Evolutionary conservation across 805 yeast species (phyloP).

Genomic region (Wickerhamomyces bovis): DNA sequence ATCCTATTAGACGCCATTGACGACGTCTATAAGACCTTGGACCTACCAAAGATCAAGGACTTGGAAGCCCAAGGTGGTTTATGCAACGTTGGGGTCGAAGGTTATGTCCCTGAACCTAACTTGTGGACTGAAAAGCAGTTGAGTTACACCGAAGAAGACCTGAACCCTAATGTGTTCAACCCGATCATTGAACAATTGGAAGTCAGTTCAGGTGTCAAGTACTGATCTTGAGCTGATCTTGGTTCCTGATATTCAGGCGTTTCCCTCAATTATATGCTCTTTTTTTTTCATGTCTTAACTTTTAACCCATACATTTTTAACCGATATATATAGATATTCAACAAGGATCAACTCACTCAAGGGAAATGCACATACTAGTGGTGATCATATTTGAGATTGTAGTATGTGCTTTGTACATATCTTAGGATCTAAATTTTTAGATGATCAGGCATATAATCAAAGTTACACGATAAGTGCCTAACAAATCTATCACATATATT

Average conservation of each 20-base stretch:
- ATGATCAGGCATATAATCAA: too few species aligned
- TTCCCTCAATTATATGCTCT: neutral
- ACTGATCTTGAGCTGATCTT: neutral
- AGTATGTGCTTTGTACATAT: too few species aligned
- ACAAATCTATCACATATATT: too few species aligned
- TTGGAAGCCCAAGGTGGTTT: conserved; percentile 84
- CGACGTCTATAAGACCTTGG: conserved; percentile 68
- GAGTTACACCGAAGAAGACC: conserved; percentile 50
- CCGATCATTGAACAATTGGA: conserved; percentile 60
- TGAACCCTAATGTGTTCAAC: conserved; percentile 60
- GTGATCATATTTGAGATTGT: neutral
- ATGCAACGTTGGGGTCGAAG: conserved; percentile 75
- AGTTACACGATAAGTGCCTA: too few species aligned
- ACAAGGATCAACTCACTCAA: neutral
- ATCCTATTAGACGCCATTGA: conserved; percentile 74
- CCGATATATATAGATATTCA: too few species aligned
- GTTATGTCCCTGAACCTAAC: conserved; percentile 45
- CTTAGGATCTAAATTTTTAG: too few species aligned
- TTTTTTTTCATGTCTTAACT: too few species aligned
- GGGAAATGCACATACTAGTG: neutral
- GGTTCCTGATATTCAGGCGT: neutral
- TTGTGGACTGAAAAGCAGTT: conserved; percentile 88
- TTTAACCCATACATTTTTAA: neutral
- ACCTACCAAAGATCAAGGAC: conserved; percentile 66
- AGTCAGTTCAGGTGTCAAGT: conserved; percentile 58